Evolutionary conservation across 192 early-diverging fungal species (phyloP).

Genomic region (Pilaira anomala): DNA sequence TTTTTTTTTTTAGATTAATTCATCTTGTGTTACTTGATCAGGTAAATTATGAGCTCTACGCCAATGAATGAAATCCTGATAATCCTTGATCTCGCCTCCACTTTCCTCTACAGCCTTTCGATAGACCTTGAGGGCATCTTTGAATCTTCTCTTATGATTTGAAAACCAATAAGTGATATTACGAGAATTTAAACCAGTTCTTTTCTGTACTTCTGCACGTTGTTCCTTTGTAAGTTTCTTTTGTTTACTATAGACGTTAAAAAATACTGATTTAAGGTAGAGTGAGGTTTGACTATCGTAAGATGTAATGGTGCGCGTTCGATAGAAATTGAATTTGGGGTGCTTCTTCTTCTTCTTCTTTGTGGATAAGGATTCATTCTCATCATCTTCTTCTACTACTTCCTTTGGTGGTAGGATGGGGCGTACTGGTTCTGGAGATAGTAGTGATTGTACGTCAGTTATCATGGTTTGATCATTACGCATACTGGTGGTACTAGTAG

Average conservation of each 20-base stretch:
- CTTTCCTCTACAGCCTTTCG: not conserved
- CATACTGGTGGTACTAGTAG: too few relatives aligned
- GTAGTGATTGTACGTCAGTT: too few relatives aligned
- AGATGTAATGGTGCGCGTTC: constrained; percentile 14
- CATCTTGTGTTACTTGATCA: constrained; percentile 10
- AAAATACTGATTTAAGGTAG: constrained; percentile 24
- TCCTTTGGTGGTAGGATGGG: too few relatives aligned
- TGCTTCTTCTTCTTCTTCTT: not conserved
- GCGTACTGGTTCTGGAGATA: too few relatives aligned
- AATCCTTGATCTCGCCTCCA: not conserved
- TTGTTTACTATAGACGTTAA: constrained; percentile 20
- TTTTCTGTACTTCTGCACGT: constrained; percentile 3
- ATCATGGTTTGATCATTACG: too few relatives aligned
- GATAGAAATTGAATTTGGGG: too few relatives aligned
- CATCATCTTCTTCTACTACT: not conserved
- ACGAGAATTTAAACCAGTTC: constrained; percentile 27
- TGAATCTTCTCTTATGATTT: constrained; percentile 32
- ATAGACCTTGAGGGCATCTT: not conserved
- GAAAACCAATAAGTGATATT: constrained; percentile 38
- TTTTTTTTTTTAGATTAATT: not conserved
- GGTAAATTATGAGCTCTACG: not conserved
- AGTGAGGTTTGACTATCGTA: constrained; percentile 15
- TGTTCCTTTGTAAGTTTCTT: constrained; percentile 24
- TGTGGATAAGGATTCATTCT: too few relatives aligned
- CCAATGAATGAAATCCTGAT: constrained; percentile 6